Percentiles rank a stretch among this genome's conserved stretches.
These are phyloP conservation scores for Ascochyta fabae DNA, from an alignment of 2,329 filamentous ascomycete species.

Conservation along the genomic window DNA sequence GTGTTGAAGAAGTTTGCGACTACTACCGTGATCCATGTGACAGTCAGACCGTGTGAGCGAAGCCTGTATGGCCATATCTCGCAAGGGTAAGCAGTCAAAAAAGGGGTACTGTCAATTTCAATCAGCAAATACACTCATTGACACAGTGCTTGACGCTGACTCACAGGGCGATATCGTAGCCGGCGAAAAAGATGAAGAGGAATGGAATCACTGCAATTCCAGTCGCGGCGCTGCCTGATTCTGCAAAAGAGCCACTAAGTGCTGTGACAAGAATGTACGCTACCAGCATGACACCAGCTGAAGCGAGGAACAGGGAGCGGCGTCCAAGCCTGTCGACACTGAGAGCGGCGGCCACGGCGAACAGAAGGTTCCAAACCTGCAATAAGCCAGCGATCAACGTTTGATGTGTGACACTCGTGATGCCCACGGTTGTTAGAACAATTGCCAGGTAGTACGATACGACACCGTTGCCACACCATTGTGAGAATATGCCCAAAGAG, in stretches of 20 bases:
- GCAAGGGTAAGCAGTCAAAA: slow-evolving; percentile 38
- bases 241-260: slow-evolving; percentile 41
- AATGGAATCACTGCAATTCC: slow-evolving; percentile 21
- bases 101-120: slow-evolving; percentile 31
- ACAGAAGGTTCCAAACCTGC: slow-evolving; percentile 49
- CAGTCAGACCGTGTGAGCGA: slow-evolving; percentile 48
- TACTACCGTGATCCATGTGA: slow-evolving; percentile 9
- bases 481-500: slow-evolving; percentile 45
- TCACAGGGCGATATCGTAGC: slow-evolving; percentile 42
- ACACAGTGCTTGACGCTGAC: slow-evolving; percentile 12
- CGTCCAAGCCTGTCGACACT: slow-evolving; percentile 53
- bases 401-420: slow-evolving; percentile 43
- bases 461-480: slow-evolving; percentile 50
- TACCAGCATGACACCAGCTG: slow-evolving; percentile 52
- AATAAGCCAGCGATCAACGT: slow-evolving; percentile 48
- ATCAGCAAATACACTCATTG: slow-evolving; percentile 58
- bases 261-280: slow-evolving; percentile 52
- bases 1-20: slow-evolving; percentile 18
- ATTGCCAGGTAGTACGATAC: slow-evolving; percentile 47
- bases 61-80: slow-evolving; percentile 45
- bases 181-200: slow-evolving; percentile 23
- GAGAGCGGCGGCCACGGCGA: slow-evolving; percentile 47
- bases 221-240: not conserved
- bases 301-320: slow-evolving; percentile 52
- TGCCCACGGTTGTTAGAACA: slow-evolving; percentile 47